These are phyloP conservation scores for Plasmodium chabaudi DNA, from an alignment of 169 alveolate genomes.

Conservation along the genomic window DNA sequence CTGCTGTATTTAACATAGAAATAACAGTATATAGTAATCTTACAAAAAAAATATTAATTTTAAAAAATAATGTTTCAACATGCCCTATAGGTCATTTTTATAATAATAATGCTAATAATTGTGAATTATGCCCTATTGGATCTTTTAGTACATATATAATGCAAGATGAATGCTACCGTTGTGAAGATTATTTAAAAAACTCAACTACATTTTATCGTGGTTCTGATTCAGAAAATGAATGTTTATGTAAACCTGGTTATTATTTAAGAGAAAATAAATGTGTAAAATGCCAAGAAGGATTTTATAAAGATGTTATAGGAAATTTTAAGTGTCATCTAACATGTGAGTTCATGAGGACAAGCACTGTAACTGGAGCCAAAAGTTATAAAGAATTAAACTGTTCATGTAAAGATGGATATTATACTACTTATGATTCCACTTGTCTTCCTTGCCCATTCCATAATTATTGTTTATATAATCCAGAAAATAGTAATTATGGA, in stretches of 20 bases:
- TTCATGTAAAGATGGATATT: slow-evolving; percentile 79
- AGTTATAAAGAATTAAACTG: slow-evolving; percentile 78
- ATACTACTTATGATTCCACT: slow-evolving; percentile 27
- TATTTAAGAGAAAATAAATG: slow-evolving; percentile 14
- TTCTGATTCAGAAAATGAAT: slow-evolving; percentile 79
- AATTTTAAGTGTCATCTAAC: slow-evolving; percentile 58
- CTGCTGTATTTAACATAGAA: slow-evolving; percentile 21
- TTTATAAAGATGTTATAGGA: slow-evolving; percentile 73
- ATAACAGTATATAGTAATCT: slow-evolving; percentile 56
- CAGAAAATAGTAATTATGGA: slow-evolving; percentile 77
- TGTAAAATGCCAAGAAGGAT: slow-evolving; percentile 76
- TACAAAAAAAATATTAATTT: slow-evolving; percentile 19
- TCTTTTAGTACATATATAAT: slow-evolving; percentile 73
- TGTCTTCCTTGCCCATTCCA: slow-evolving; percentile 78
- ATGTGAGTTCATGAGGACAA: slow-evolving; percentile 41
- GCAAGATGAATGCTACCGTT: slow-evolving; percentile 26
- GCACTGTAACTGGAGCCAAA: slow-evolving; percentile 70
- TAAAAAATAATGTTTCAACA: slow-evolving; percentile 27
- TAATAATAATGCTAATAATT: slow-evolving; percentile 69
- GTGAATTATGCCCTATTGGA: slow-evolving; percentile 86
- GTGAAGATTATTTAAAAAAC: slow-evolving; percentile 75
- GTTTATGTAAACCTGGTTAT: slow-evolving; percentile 85
- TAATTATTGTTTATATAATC: slow-evolving; percentile 80
- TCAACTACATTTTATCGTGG: slow-evolving; percentile 79
- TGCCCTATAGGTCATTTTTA: slow-evolving; percentile 84